Percentiles rank a stretch among this genome's conserved stretches.
Evolutionary conservation across 495 filamentous ascomycete species (phyloP).

Genomic region (Lophium mytilinum): DNA sequence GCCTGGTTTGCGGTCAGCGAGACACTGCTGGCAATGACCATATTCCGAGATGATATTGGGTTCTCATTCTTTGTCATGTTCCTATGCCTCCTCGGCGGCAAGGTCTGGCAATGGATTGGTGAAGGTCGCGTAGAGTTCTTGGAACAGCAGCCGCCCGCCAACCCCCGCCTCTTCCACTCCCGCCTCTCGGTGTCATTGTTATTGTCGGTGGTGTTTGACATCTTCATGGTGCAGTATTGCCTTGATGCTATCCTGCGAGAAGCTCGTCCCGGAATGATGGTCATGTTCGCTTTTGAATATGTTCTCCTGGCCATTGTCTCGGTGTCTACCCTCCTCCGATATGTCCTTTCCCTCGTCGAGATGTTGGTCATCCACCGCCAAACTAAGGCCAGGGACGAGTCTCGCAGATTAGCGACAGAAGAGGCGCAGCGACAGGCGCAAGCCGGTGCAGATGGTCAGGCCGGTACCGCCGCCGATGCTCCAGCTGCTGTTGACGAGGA

Average conservation of each 20-base stretch:
- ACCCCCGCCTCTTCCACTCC: slow-evolving; percentile 81
- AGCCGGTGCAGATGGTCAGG: slow-evolving; percentile 17
- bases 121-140: slow-evolving; percentile 89
- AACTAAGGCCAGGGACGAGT: slow-evolving; percentile 54
- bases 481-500: slow-evolving; percentile 60
- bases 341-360: slow-evolving; percentile 72
- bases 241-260: slow-evolving; percentile 73
- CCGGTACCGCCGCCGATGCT: slow-evolving; percentile 16
- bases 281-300: slow-evolving; percentile 99
- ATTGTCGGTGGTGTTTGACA: slow-evolving; percentile 66
- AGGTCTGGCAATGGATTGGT: slow-evolving; percentile 97
- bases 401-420: slow-evolving; percentile 47
- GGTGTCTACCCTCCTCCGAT: slow-evolving; percentile 66
- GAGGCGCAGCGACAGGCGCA: slow-evolving; percentile 47
- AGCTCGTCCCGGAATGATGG: slow-evolving; percentile 95
- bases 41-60: slow-evolving; percentile 90
- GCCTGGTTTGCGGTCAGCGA: slow-evolving; percentile 96
- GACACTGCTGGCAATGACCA: slow-evolving; percentile 97
- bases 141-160: slow-evolving; percentile 90
- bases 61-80: slow-evolving; percentile 95
- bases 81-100: slow-evolving; percentile 78
- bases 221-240: slow-evolving; percentile 69
- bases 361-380: slow-evolving; percentile 64
- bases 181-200: slow-evolving; percentile 71
- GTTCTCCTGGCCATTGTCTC: slow-evolving; percentile 76